phyloP scores from a whole-genome alignment of 495 filamentous ascomycete species.

The Lasiosphaeria hispida region DNA sequence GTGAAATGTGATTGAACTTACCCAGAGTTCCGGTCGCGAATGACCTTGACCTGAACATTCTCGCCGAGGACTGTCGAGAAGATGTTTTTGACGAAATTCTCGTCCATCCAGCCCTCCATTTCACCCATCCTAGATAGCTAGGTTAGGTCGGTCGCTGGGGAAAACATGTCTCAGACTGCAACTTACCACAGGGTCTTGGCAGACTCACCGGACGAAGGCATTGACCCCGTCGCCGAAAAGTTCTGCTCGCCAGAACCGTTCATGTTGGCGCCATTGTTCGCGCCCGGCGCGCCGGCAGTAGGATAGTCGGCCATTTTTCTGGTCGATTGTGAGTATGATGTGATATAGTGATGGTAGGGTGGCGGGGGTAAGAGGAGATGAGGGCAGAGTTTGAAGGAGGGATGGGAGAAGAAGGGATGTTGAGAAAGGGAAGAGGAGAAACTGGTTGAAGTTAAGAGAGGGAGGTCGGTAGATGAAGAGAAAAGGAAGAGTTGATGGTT shows the following conservation, averaged over 20 bases:
- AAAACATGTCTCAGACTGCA: background rate
- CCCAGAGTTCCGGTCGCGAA: constrained; percentile 99
- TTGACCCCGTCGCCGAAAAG: constrained; percentile 16
- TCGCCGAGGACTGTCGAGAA: constrained; percentile 85
- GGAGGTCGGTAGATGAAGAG: too few species aligned
- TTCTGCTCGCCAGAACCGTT: constrained; percentile 27
- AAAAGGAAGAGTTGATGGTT: too few species aligned
- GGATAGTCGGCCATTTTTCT: constrained; percentile 32
- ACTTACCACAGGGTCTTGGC: constrained; percentile 47
- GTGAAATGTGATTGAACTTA: constrained; percentile 47
- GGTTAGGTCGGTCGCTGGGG: background rate
- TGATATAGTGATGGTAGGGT: background rate
- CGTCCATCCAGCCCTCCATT: constrained; percentile 98
- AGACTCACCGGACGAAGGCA: constrained; percentile 26
- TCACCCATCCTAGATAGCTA: constrained; percentile 85
- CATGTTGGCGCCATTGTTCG: constrained; percentile 27
- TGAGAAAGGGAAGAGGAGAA: background rate
- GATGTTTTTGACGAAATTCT: constrained; percentile 93
- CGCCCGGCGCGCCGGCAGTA: constrained; percentile 22
- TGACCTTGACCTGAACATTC: constrained; percentile 98
- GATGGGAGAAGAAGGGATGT: too few species aligned
- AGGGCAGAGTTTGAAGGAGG: too few species aligned
- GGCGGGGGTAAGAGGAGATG: too few species aligned
- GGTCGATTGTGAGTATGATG: background rate
- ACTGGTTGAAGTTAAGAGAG: too few species aligned